Evolutionary conservation across 768 basidiomycete species (phyloP), one percentile per base, ranked within the genome.

Genomic region (Auriculariales sp.): DNA sequence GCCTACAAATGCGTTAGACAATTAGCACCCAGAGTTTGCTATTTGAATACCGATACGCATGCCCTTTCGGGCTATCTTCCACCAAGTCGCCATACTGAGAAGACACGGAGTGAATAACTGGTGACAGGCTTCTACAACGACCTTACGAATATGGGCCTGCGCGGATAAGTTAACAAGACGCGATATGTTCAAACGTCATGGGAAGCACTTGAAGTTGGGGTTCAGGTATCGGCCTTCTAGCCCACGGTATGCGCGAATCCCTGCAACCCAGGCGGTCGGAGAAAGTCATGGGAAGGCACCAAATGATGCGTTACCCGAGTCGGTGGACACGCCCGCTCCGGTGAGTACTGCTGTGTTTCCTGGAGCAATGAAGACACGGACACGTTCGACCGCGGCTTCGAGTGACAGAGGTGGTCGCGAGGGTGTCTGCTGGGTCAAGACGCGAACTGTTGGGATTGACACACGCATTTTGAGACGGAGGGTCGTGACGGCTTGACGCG

Each of bases 301-400:
- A n/a, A n/a, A n/a, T n/a, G n/a, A n/a, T n/a, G n/a, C n/a, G n/a
- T n/a, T n/a, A n/a, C 94, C 94, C 25, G 85, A 89, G 63, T 97
- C 94, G 27, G 97, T 92, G 61, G 85, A 88, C 55, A 95, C 87
- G 5, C 94, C 94, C 0, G 94, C 94, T 2, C 92, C 92, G 0
- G 90, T 92, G 49, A 97, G 62, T 14, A 91, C 67, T 0, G 81
- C 67, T 45, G 78, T 77, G 62, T 78, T 81, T n/a, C 89, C 88
- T 3, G 70, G 66, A 0, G 70, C 65, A 17, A 94, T 63, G 57
- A 93, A 93, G 24, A 39, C 2, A 69, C 77, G 67, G 49, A 87
- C 72, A 48, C 75, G 74, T 28, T 80, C 69, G 42, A 77, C 64
- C 10, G 83, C 83, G 52, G 72, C 75, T 29, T 68, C 61, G 0